phyloP scores from a whole-genome alignment of 148 eudicot genomes.

The Silene latifolia region DNA sequence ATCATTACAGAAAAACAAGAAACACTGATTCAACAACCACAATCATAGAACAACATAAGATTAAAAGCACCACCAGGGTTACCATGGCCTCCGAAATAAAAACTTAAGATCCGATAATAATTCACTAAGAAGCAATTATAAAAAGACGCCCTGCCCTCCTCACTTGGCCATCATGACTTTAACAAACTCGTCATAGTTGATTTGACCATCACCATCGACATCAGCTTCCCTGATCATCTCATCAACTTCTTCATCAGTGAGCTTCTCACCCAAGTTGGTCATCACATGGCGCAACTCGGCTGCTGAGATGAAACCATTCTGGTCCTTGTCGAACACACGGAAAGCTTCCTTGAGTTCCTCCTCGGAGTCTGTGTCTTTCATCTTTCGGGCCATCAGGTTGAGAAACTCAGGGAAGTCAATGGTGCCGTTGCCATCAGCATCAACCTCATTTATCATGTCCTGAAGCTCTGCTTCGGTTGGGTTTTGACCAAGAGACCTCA shows the following conservation, averaged over 20 bases:
- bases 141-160: constrained; percentile 16
- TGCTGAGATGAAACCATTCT: constrained; percentile 78
- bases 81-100: constrained; percentile 19
- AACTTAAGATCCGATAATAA: constrained; percentile 20
- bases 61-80: constrained; percentile 27
- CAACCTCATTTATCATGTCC: constrained; percentile 72
- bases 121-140: constrained; percentile 27
- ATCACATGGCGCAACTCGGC: constrained; percentile 87
- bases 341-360: constrained; percentile 81
- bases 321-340: constrained; percentile 82
- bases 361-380: constrained; percentile 84
- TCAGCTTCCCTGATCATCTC: constrained; percentile 85
- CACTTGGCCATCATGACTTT: constrained; percentile 74
- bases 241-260: constrained; percentile 77
- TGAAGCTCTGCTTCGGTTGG: constrained; percentile 87
- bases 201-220: constrained; percentile 79
- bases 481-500: constrained; percentile 82
- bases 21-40: constrained; percentile 18
- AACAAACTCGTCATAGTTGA: constrained; percentile 78
- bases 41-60: constrained; percentile 24
- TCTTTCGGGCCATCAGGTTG: constrained; percentile 75
- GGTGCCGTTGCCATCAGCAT: constrained; percentile 71
- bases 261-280: constrained; percentile 82
- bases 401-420: constrained; percentile 79
- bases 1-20: constrained; percentile 13